Evolutionary conservation across 2,329 filamentous ascomycete genomes (phyloP).

Genomic region (Xylariaceae sp.): DNA sequence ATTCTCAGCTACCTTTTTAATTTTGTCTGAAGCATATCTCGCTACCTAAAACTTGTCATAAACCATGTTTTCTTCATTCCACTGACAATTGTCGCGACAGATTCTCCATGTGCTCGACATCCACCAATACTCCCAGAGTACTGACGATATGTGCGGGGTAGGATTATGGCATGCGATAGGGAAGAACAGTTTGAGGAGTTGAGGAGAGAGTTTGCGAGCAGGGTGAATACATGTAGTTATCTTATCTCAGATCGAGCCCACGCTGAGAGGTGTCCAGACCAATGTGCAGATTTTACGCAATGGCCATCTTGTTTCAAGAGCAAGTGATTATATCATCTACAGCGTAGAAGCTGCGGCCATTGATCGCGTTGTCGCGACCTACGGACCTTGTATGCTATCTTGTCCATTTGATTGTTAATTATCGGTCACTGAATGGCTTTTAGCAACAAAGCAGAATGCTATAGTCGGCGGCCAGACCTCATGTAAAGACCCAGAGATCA

Average conservation of each 20-base stretch:
- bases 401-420: not conserved
- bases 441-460: conserved; percentile 90
- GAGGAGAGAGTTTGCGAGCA: conserved; percentile 74
- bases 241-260: conserved; percentile 26
- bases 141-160: conserved; percentile 35
- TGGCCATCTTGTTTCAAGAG: conserved; percentile 91
- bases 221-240: conserved; percentile 56
- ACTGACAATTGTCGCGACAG: conserved; percentile 20
- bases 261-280: conserved; percentile 63
- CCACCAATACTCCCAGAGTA: too few species aligned
- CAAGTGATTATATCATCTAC: conserved; percentile 98
- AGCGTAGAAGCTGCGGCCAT: conserved; percentile 94
- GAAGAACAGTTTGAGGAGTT: conserved; percentile 83
- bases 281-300: conserved; percentile 86
- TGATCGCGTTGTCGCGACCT: conserved; percentile 78
- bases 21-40: conserved; percentile 70
- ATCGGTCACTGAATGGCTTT: conserved; percentile 5
- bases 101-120: not conserved
- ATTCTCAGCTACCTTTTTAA: conserved; percentile 92
- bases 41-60: conserved; percentile 12
- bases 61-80: conserved; percentile 1
- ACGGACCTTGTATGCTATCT: conserved; percentile 78
- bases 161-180: conserved; percentile 90
- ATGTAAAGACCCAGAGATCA: conserved; percentile 95
- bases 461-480: conserved; percentile 98